Conservation (phyloP, 495 filamentous ascomycete species). For the Penicillium lagena region DNA sequence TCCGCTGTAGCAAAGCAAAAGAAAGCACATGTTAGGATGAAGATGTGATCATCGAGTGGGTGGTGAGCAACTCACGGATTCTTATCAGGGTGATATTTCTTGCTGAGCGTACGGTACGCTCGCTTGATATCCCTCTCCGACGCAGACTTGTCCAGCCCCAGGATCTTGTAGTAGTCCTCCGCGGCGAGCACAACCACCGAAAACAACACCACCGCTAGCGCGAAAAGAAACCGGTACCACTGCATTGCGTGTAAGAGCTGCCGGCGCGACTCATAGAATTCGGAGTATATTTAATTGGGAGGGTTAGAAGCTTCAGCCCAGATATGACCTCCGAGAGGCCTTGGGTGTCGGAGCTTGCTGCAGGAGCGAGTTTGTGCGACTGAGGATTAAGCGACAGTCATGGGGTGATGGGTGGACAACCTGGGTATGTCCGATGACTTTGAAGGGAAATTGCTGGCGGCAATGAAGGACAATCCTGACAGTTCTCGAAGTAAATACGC, state of each 20-base stretch:
- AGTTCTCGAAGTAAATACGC: not conserved
- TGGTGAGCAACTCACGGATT: constrained; percentile 66
- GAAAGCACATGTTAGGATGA: not conserved
- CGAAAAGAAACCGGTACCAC: constrained; percentile 11
- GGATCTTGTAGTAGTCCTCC: constrained; percentile 91
- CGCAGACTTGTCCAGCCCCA: constrained; percentile 75
- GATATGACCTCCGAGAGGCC: not conserved
- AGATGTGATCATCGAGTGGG: not conserved
- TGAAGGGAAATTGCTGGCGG: not conserved
- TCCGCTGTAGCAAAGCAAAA: constrained; percentile 39
- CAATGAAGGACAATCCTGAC: not conserved
- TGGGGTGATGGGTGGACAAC: too few species aligned
- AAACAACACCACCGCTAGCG: constrained; percentile 18
- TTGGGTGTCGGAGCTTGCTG: too few species aligned
- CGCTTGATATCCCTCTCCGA: constrained; percentile 89
- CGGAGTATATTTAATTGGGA: too few species aligned
- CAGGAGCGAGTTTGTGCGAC: too few species aligned
- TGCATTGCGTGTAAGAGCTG: constrained; percentile 10
- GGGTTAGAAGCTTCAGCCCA: not conserved
- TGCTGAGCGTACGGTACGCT: constrained; percentile 89
- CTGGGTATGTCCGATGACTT: not conserved
- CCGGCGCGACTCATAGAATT: not conserved
- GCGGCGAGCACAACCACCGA: constrained; percentile 42
- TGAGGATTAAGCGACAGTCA: too few species aligned
- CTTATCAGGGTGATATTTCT: constrained; percentile 97